A percentile compares a stretch with the other conserved stretches of the same genome.
Conservation (phyloP, 306 rosid species). For the Glycine soja region DNA sequence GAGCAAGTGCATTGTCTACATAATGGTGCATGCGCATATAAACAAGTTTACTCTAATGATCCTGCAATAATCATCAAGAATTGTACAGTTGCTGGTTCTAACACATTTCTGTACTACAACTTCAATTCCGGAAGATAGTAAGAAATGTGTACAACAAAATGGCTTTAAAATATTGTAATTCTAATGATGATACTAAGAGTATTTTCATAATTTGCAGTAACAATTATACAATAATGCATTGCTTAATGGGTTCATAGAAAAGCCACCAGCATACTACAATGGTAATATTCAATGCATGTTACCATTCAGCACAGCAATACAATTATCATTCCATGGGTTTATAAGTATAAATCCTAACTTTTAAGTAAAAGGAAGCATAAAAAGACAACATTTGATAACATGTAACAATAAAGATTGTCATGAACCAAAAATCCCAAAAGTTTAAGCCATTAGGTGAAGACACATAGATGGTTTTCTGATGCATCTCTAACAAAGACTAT, state of each 20-base stretch:
- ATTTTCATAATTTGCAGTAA: neutral
- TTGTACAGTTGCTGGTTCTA: slow-evolving; percentile 23
- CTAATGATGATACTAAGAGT: neutral
- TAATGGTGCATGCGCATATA: slow-evolving; percentile 7
- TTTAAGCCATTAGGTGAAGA: neutral
- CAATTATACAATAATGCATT: neutral
- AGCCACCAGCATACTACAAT: neutral
- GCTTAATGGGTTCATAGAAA: neutral
- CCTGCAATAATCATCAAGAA: slow-evolving; percentile 33
- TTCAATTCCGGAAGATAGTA: slow-evolving; percentile 7
- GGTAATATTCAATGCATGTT: neutral
- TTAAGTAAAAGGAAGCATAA: neutral
- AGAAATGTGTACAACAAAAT: neutral
- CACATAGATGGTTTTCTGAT: neutral
- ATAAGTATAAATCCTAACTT: neutral
- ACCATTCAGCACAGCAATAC: neutral
- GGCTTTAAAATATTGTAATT: slow-evolving; percentile 6
- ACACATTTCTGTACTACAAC: slow-evolving; percentile 25
- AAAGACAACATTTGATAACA: neutral
- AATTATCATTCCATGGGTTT: neutral
- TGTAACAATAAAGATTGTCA: neutral
- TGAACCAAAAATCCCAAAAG: neutral
- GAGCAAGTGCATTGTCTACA: slow-evolving; percentile 13
- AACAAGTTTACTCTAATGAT: slow-evolving; percentile 39
- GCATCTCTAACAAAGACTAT: neutral